phyloP scores from a whole-genome alignment of 2,329 filamentous ascomycete species.

The Rosellinia necatrix region DNA sequence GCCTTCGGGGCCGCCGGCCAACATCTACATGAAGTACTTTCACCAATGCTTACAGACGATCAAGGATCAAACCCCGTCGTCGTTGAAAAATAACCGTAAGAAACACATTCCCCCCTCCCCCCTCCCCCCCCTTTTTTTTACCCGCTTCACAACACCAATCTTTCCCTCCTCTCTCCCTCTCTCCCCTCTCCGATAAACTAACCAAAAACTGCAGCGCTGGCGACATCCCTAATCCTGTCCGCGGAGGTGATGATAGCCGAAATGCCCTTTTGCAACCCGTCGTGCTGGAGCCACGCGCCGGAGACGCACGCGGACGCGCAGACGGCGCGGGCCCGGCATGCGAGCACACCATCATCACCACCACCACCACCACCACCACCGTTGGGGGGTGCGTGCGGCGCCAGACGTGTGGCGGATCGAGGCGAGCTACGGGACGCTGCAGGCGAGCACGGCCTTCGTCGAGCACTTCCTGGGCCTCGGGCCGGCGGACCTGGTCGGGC shows the following conservation, averaged over 20 bases:
- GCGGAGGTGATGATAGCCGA: slow-evolving; percentile 47
- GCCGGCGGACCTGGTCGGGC: slow-evolving; percentile 25
- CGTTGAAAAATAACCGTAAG: slow-evolving; percentile 40
- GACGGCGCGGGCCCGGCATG: neutral
- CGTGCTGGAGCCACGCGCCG: slow-evolving; percentile 20
- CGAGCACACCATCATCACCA: neutral
- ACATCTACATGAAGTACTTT: slow-evolving; percentile 40
- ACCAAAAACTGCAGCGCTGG: slow-evolving; percentile 43
- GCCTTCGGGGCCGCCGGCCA: slow-evolving; percentile 26
- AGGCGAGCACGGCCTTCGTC: slow-evolving; percentile 31
- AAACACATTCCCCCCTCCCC: neutral
- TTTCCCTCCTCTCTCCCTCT: too few relatives aligned
- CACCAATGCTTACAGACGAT: slow-evolving; percentile 35
- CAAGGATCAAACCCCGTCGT: slow-evolving; percentile 31
- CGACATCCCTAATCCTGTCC: slow-evolving; percentile 43
- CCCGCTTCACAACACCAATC: too few relatives aligned
- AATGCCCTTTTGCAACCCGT: slow-evolving; percentile 35
- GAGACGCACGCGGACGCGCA: slow-evolving; percentile 5
- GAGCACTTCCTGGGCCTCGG: slow-evolving; percentile 35
- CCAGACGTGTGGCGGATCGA: slow-evolving; percentile 28
- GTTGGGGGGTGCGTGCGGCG: too few relatives aligned
- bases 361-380: too few relatives aligned
- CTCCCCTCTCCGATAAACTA: too few relatives aligned
- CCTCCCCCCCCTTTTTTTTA: neutral
- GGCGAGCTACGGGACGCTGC: slow-evolving; percentile 33